Base-by-base conservation (phyloP, 495 filamentous ascomycete species). In the Aspergillus hancockii region DNA sequence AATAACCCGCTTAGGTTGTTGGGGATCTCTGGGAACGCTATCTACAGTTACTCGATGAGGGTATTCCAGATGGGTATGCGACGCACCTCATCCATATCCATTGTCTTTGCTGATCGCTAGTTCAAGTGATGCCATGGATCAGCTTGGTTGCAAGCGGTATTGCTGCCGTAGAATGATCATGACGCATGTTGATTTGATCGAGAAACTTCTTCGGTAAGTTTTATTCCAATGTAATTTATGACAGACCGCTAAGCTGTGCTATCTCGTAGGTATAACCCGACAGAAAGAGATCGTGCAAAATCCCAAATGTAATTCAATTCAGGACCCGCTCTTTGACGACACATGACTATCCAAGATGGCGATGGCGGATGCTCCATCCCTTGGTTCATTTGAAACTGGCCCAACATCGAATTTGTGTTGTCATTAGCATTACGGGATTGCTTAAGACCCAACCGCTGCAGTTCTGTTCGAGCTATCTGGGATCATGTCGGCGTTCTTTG, bases 141-240 rank as follows among this genome's bases (percentile, higher is more conserved):
- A 90, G 60, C 86, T 98, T 9, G 91, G 91, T 31, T 91, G 93
- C 78, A 92, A 91, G 73, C 86, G 94, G 36, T 98, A 98, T 77
- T 98, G 94, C 81, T 98, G 94, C 76, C 89, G 94, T 49, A 86
- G 94, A 70, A 98, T 98, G 94, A 82, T 98, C 66, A 96, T 98
- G 91, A 98, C 94, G n/a, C 94, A 98, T 72, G 95, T 98, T 61
- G 94, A 98, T 71, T 79, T 98, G 54, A 98, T 98, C 62, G 94
- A 98, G 82, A 98, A 98, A 80, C 83, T 98, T 19, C 83, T 98
- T 23, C 91, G 93, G 93, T 98, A 84, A 65, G 82, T 62, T 4
- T 36, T 13, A 21, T 47, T 41, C 21, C 10, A 34, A 19, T 14
- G 12, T 19, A 23, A 19, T 28, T 3, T 16, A 14, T 41, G 14